A percentile compares a stretch with the other conserved stretches of the same genome.
Conservation (phyloP, 2,329 filamentous ascomycete species). For the Pseudogymnoascus sp. region DNA sequence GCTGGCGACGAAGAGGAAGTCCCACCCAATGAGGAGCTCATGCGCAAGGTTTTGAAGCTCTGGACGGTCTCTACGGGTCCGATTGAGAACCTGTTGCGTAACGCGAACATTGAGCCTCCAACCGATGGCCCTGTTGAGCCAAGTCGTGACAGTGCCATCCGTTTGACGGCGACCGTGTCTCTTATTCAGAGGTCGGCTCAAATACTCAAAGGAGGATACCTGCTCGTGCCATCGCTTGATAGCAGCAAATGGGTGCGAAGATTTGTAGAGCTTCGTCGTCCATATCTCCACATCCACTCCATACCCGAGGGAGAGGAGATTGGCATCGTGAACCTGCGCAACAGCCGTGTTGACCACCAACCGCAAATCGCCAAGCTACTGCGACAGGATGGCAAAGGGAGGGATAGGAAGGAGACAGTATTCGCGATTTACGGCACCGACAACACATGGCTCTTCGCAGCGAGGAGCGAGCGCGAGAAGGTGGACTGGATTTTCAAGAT, state of each 20-base stretch:
- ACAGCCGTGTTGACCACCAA: slow-evolving; percentile 84
- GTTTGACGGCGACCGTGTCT: slow-evolving; percentile 32
- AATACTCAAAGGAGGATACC: slow-evolving; percentile 77
- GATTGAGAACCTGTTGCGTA: slow-evolving; percentile 42
- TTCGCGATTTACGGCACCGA: slow-evolving; percentile 92
- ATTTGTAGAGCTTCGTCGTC: slow-evolving; percentile 83
- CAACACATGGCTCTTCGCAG: slow-evolving; percentile 92
- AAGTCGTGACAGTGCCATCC: background rate
- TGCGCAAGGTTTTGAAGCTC: slow-evolving; percentile 31
- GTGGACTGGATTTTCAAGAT: slow-evolving; percentile 95
- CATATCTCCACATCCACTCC: slow-evolving; percentile 86
- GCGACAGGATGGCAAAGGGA: slow-evolving; percentile 27
- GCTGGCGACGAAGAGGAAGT: background rate
- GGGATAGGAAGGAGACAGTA: slow-evolving; percentile 37
- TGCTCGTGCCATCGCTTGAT: slow-evolving; percentile 75
- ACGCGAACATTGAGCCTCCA: slow-evolving; percentile 60
- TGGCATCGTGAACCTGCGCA: slow-evolving; percentile 77
- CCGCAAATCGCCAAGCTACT: slow-evolving; percentile 79
- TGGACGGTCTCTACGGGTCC: slow-evolving; percentile 27
- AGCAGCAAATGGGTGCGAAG: slow-evolving; percentile 82
- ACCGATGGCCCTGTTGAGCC: slow-evolving; percentile 43
- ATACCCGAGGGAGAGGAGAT: slow-evolving; percentile 83
- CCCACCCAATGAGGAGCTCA: slow-evolving; percentile 28
- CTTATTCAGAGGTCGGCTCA: slow-evolving; percentile 72
- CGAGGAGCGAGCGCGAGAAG: slow-evolving; percentile 82